Conservation (phyloP, 371 early-diverging fungal species). For the Mortierella sp. region DNA sequence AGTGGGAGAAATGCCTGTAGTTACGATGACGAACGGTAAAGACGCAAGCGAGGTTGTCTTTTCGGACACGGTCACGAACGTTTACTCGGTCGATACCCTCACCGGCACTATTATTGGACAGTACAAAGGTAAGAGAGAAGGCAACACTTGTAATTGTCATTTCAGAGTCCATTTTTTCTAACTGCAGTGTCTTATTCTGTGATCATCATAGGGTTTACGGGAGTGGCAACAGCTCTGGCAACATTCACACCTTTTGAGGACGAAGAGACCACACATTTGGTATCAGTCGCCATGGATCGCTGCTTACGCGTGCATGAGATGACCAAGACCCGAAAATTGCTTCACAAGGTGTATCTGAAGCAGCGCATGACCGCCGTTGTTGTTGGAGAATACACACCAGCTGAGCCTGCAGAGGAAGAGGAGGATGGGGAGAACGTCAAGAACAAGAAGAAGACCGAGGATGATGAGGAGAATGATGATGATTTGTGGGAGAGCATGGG, state of each 20-base stretch:
- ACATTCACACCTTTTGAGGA: constrained; percentile 44
- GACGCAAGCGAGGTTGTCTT: constrained; percentile 73
- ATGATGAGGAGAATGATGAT: constrained; percentile 58
- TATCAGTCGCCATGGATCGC: constrained; percentile 82
- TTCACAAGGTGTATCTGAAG: constrained; percentile 83
- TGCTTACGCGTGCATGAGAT: constrained; percentile 82
- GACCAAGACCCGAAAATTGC: constrained; percentile 63
- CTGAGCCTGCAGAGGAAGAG: constrained; percentile 55
- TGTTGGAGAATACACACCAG: constrained; percentile 68
- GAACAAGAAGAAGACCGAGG: constrained; percentile 3
- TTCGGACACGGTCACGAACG: constrained; percentile 81
- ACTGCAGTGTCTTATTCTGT: constrained; percentile 14
- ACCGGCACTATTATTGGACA: constrained; percentile 64
- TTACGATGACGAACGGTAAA: constrained; percentile 53
- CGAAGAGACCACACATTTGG: constrained; percentile 55
- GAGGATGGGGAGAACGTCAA: constrained; percentile 17
- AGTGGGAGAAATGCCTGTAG: constrained; percentile 77
- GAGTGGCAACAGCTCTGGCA: constrained; percentile 72
- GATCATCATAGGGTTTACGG: constrained; percentile 74
- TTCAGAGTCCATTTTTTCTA: neutral
- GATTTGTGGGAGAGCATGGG: constrained; percentile 69
- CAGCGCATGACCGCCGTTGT: constrained; percentile 79
- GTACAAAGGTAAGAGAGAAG: constrained; percentile 57
- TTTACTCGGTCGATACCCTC: constrained; percentile 74
- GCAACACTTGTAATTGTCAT: no score